A percentile compares a stretch with the other conserved stretches of the same genome.
phyloP scores from a whole-genome alignment of 148 eudicot species.

The Rhododendron mucronatum region DNA sequence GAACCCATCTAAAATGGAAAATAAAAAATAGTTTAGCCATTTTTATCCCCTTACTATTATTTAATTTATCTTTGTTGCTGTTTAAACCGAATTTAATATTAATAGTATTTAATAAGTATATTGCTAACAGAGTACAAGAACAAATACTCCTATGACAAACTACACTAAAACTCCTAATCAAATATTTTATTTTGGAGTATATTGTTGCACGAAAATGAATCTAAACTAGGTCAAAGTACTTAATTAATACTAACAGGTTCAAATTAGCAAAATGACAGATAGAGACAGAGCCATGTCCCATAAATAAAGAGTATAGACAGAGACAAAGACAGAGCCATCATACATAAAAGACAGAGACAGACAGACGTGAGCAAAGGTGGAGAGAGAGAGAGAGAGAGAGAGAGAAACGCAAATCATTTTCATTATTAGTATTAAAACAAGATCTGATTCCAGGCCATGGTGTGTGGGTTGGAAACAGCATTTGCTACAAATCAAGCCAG shows the following conservation, averaged over 20 bases:
- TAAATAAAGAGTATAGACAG: not conserved
- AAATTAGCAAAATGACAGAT: not conserved
- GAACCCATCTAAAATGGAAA: not conserved
- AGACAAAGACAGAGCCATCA: not conserved
- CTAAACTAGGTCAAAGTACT: not conserved
- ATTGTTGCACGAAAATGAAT: not conserved
- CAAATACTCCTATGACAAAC: no score
- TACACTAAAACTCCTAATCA: no score
- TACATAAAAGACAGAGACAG: not conserved
- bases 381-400: not conserved
- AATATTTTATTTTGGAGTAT: no score
- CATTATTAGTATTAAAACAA: not conserved
- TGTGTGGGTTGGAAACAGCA: not conserved
- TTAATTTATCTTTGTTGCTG: no score
- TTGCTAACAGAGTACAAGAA: no score
- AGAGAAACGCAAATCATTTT: not conserved
- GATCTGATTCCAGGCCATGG: conserved; percentile 1
- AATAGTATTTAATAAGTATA: no score
- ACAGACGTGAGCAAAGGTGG: not conserved
- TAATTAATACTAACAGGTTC: not conserved
- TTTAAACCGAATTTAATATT: no score
- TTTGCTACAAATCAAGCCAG: not conserved
- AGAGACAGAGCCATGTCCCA: not conserved
- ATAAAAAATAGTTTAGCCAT: not conserved
- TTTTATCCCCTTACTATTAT: not conserved